Base-by-base conservation (phyloP, 2,329 filamentous ascomycete genomes). In the Monosporascus sp. region DNA sequence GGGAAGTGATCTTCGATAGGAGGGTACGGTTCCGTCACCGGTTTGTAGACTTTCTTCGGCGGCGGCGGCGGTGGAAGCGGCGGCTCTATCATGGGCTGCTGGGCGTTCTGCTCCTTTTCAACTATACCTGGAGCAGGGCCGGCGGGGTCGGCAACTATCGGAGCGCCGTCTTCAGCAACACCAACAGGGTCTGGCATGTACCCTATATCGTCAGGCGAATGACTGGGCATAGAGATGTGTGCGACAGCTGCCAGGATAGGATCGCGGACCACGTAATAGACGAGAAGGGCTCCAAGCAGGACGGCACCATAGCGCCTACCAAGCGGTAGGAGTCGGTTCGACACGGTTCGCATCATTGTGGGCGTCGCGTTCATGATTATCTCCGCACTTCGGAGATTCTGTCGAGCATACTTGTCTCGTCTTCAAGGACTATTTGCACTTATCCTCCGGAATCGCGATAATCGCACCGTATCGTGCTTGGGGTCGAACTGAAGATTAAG, bases 1-100 rank as follows among this genome's bases (percentile, higher is more conserved):
- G 71, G 70, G 58, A 74, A 74, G 8, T 72, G 70, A 58, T 74
- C 71, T 9, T 63, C 59, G 26, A 74, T 64, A 2, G 70, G 65
- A 15, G 60, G 51, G 11, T 57, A 62, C 11, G 57, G 58, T 15
- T 61, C 50, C 14, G 62, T 56, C 3, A 61, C 56, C 3, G 69
- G 67, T 53, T 73, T 74, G 54, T 66, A 68, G 18, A 63, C 62
- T 37, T 69, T 70, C 26, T 63, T 63, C 17, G 51, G 47, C 43
- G 44, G 45, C 15, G 53, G 53, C 47, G 26, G 44, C 22, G 38
- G 24, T n/a, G 50, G 52, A 6, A 15, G 20, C 37, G 40, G 38
- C 38, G 22, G 31, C 22, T 48, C 26, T 3, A 9, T 7, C 9
- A 31, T 7, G 28, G 28, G 31, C 15, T 46, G 15, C 28, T 46